These are phyloP conservation scores for Boletales sp. DNA, from an alignment of 768 basidiomycete species.

Conservation along the genomic window DNA sequence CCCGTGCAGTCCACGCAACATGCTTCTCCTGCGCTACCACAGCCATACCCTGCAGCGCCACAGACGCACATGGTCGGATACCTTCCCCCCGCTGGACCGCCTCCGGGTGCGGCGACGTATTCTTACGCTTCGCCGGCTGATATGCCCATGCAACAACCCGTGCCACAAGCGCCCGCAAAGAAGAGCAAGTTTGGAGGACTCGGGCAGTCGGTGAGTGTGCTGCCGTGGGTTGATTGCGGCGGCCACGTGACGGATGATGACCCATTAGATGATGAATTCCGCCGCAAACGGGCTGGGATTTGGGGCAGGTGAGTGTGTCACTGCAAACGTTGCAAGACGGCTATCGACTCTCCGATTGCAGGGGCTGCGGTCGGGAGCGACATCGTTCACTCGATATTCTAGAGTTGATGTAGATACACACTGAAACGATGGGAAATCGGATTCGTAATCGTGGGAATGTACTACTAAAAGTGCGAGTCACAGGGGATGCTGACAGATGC, in stretches of 20 bases:
- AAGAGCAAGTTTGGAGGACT: slow-evolving; percentile 38
- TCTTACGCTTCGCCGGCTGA: slow-evolving; percentile 28
- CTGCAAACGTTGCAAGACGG: too few relatives aligned
- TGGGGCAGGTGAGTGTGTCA: slow-evolving; percentile 36
- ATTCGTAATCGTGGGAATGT: slow-evolving; percentile 17
- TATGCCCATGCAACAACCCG: slow-evolving; percentile 36
- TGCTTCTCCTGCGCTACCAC: slow-evolving; percentile 18
- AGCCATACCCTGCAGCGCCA: slow-evolving; percentile 12
- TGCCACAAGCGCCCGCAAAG: slow-evolving; percentile 30
- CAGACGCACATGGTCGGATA: slow-evolving; percentile 13
- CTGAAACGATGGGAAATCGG: slow-evolving; percentile 16
- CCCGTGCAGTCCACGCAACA: slow-evolving; percentile 8
- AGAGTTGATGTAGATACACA: slow-evolving; percentile 7
- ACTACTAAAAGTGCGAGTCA: slow-evolving; percentile 16
- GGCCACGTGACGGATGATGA: neutral
- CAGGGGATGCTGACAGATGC: slow-evolving; percentile 32
- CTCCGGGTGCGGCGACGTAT: slow-evolving; percentile 10
- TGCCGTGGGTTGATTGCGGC: neutral
- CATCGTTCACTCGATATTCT: slow-evolving; percentile 49
- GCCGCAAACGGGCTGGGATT: slow-evolving; percentile 45
- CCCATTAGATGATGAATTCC: slow-evolving; percentile 28
- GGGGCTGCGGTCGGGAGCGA: slow-evolving; percentile 45
- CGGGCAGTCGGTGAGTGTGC: slow-evolving; percentile 34
- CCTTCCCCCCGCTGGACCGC: slow-evolving; percentile 5
- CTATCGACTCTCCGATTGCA: slow-evolving; percentile 13